Conservation (phyloP, 208 protist genomes). For the Zelonia costaricensis region DNA sequence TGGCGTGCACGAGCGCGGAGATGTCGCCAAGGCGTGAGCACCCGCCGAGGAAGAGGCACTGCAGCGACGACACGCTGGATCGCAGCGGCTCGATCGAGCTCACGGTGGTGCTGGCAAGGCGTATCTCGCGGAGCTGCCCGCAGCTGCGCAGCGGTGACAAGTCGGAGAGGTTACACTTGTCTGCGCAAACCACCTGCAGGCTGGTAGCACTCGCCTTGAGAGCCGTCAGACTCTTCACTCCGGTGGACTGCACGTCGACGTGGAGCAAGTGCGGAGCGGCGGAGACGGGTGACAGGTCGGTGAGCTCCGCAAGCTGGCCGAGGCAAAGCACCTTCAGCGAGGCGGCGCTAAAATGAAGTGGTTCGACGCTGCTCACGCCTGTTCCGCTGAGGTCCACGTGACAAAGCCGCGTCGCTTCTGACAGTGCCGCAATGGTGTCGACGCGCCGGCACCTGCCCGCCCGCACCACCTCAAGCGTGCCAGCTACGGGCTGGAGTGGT, state of each 20-base stretch:
- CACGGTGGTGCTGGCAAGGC: neutral
- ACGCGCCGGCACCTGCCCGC: neutral
- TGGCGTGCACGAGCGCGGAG: neutral
- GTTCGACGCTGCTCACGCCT: neutral
- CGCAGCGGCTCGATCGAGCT: conserved; percentile 2
- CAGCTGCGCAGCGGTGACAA: neutral
- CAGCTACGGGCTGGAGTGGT: neutral
- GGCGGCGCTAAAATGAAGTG: neutral
- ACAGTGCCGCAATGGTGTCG: neutral
- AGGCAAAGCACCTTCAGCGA: neutral
- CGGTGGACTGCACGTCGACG: neutral
- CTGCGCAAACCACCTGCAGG: conserved; percentile 4
- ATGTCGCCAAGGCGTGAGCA: conserved; percentile 3
- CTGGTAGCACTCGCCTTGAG: neutral
- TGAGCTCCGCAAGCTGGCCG: neutral
- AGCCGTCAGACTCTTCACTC: neutral
- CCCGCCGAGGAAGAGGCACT: conserved; percentile 9
- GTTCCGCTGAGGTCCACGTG: neutral
- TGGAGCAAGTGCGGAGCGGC: neutral
- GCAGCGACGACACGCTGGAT: neutral
- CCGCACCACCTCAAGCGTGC: neutral
- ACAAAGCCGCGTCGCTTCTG: neutral
- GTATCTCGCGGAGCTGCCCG: neutral
- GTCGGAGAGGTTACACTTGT: conserved; percentile 8
- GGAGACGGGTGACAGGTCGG: neutral